These are phyloP conservation scores for Platanus orientalis DNA, from an alignment of 164 flowering plant genomes.

Conservation along the genomic window DNA sequence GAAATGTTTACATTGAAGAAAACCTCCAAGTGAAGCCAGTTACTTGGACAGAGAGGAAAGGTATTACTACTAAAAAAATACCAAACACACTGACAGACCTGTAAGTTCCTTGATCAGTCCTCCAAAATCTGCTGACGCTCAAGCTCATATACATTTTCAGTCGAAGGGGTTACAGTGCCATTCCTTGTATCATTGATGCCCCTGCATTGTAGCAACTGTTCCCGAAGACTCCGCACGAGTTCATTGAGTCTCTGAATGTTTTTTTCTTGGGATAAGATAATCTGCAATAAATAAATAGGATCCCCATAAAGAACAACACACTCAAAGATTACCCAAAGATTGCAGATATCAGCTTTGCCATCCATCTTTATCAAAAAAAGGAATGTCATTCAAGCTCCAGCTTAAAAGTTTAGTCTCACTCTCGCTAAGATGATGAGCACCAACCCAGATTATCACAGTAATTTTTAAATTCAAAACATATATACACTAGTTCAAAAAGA, in stretches of 20 bases:
- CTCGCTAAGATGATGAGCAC: too few relatives aligned
- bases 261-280: slow-evolving; percentile 77
- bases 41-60: not conserved
- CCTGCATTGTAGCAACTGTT: slow-evolving; percentile 54
- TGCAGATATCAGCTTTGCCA: too few relatives aligned
- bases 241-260: slow-evolving; percentile 71
- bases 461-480: too few relatives aligned
- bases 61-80: not conserved
- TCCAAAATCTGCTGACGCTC: slow-evolving; percentile 49
- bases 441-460: too few relatives aligned
- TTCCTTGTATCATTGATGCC: slow-evolving; percentile 33
- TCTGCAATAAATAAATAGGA: slow-evolving; percentile 34
- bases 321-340: not conserved
- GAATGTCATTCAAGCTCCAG: too few relatives aligned
- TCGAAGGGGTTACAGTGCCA: slow-evolving; percentile 15
- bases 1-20: not conserved
- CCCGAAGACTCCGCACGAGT: slow-evolving; percentile 53
- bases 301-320: not conserved
- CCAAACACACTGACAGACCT: not conserved
- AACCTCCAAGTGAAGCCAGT: not conserved
- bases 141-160: slow-evolving; percentile 40
- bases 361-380: too few relatives aligned
- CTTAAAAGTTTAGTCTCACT: too few relatives aligned
- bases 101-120: slow-evolving; percentile 22
- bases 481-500: too few relatives aligned